Evolutionary conservation across 2,329 filamentous ascomycete species (phyloP), one percentile per base, ranked within the genome.

Genomic region (Colletotrichum sp.): DNA sequence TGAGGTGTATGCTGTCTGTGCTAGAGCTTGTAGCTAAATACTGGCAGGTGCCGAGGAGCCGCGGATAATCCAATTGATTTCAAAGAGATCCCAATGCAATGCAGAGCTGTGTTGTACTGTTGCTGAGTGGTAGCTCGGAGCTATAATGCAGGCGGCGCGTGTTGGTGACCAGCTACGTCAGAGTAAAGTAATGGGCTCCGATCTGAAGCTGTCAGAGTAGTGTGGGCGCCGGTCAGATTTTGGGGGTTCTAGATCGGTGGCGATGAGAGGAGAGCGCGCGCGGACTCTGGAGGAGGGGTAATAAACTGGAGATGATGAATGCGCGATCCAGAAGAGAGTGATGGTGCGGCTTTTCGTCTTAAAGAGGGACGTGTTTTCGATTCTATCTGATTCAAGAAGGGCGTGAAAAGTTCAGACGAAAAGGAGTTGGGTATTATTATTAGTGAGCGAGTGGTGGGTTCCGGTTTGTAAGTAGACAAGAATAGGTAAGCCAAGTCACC

Each of bases 261-360:
- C 64, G 55, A 68, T 60, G 34, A 39, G 27, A n/a, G 34, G 52
- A 34, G 57, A 44, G 66, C 59, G 70, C 22, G 69, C 32, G 57
- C 32, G 28, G 36, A 61, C 22, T 65, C n/a, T 22, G 70, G 27
- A 32, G 55, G 68, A 68, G 57, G 73, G 73, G 34, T 65, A 64
- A 70, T 76, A 65, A 73, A 73, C 73, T 39, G 73, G 73, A 68
- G 64, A 76, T 75, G 12, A 22, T 68, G 19, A 36, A 39, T 19
- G 8, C 28, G 28, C 22, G 59, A 68, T 57, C 19, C 48, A 57
- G 34, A 71, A 36, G 59, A 68, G 34, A 59, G 72, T 30, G 25
- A 36, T 34, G 30, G 19, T 8, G 32, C 32, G n/a, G 30, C 6
- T 28, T 52, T 66, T 73, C 70, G 74, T 69, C 70, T 75, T 73